These are phyloP conservation scores for Barnettozyma vustinii DNA, from an alignment of 805 yeast genomes.

Conservation along the genomic window DNA sequence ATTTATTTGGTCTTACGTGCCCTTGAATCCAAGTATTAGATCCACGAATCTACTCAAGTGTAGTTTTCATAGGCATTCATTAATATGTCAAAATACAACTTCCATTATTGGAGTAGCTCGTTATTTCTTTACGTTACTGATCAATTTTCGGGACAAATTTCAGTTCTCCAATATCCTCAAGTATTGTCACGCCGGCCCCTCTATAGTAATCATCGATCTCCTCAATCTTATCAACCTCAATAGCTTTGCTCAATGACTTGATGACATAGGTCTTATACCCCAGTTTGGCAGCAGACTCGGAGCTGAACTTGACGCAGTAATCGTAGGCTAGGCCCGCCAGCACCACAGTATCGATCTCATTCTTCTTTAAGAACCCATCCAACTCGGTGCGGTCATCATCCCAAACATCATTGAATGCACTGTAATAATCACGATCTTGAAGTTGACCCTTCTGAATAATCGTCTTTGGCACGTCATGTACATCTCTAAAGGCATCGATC, in stretches of 20 bases:
- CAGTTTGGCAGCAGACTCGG: slow-evolving; percentile 53
- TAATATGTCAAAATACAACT: neutral
- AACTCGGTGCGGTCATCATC: slow-evolving; percentile 64
- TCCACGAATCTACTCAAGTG: neutral
- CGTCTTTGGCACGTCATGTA: slow-evolving; percentile 31
- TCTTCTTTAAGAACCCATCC: slow-evolving; percentile 37
- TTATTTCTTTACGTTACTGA: neutral
- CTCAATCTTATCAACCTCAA: slow-evolving; percentile 37
- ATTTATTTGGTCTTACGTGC: no score
- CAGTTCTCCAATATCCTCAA: slow-evolving; percentile 15
- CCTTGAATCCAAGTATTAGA: neutral
- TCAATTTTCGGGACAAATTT: slow-evolving; percentile 1
- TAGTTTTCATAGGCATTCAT: neutral
- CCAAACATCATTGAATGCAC: slow-evolving; percentile 84
- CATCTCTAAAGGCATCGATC: slow-evolving; percentile 26
- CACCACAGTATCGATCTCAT: slow-evolving; percentile 53
- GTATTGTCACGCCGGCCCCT: slow-evolving; percentile 29
- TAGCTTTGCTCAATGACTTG: slow-evolving; percentile 50
- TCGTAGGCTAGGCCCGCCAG: slow-evolving; percentile 85
- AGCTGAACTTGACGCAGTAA: slow-evolving; percentile 76
- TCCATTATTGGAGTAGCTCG: neutral
- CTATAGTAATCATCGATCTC: slow-evolving; percentile 33
- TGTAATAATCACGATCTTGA: slow-evolving; percentile 75
- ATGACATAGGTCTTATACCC: slow-evolving; percentile 67
- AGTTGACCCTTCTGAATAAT: slow-evolving; percentile 68